These are phyloP conservation scores for Ustilago tritici DNA, from an alignment of 1,284 basidiomycete genomes.

Conservation along the genomic window DNA sequence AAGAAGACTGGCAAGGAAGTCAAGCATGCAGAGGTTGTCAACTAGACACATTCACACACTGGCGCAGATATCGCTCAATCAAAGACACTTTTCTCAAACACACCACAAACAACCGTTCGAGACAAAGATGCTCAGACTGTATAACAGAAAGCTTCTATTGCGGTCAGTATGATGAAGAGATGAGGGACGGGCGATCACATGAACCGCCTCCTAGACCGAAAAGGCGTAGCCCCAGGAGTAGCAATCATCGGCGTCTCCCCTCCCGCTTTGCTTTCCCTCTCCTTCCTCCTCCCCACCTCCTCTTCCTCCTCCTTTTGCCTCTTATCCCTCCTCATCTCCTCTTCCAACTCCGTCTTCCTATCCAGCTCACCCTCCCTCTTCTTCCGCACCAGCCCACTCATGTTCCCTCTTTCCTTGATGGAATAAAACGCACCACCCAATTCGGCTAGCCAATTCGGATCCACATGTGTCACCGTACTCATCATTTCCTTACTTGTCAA, in stretches of 20 bases:
- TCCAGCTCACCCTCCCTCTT: constrained; percentile 83
- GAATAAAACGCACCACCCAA: constrained; percentile 88
- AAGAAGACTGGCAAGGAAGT: constrained; percentile 89
- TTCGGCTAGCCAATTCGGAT: constrained; percentile 69
- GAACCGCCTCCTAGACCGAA: constrained; percentile 23
- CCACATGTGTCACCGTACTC: constrained; percentile 68
- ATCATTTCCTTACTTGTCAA: constrained; percentile 59
- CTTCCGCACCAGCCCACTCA: constrained; percentile 75
- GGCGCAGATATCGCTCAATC: neutral
- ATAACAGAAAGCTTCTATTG: too few relatives aligned
- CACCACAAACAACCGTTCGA: neutral
- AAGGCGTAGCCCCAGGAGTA: constrained; percentile 43
- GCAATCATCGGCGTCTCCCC: constrained; percentile 35
- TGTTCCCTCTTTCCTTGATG: constrained; percentile 84
- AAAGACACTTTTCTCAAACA: neutral
- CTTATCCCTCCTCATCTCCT: constrained; percentile 63
- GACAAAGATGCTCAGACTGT: neutral
- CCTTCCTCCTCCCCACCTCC: constrained; percentile 20
- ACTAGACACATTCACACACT: constrained; percentile 12
- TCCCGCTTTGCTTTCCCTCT: constrained; percentile 13
- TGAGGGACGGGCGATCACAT: neutral
- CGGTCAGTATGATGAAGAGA: neutral
- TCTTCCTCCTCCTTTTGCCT: constrained; percentile 21
- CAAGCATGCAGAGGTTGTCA: constrained; percentile 53
- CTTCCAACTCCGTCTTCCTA: constrained; percentile 85